Evolutionary conservation across 345 rosid genomes (phyloP).

Genomic region (Corchorus olitorius): DNA sequence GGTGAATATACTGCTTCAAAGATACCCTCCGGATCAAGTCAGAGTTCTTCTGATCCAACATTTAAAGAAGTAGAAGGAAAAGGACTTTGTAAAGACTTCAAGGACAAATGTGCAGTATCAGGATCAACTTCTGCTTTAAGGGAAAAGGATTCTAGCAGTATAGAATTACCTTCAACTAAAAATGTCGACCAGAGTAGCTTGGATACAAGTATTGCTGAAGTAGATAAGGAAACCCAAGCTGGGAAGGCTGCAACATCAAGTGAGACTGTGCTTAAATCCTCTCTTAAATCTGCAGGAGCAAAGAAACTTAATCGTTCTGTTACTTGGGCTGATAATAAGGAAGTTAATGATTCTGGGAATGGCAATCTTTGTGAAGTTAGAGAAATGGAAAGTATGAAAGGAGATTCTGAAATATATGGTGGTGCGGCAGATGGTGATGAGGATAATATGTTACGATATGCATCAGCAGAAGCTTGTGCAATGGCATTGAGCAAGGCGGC

Average conservation of each 20-base stretch:
- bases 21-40: conserved; percentile 34
- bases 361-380: conserved; percentile 57
- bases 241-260: conserved; percentile 34
- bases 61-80: conserved; percentile 34
- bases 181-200: conserved; percentile 31
- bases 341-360: conserved; percentile 31
- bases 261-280: conserved; percentile 51
- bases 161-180: conserved; percentile 38
- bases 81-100: conserved; percentile 22
- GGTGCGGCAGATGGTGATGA: conserved; percentile 33
- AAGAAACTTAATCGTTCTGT: conserved; percentile 59
- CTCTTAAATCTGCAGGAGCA: conserved; percentile 59
- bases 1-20: conserved; percentile 67
- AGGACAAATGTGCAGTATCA: conserved; percentile 16
- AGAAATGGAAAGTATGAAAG: conserved; percentile 38
- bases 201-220: conserved; percentile 17
- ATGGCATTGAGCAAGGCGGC: conserved; percentile 75
- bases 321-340: conserved; percentile 84
- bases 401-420: conserved; percentile 19
- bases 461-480: conserved; percentile 84
- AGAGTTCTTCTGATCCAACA: conserved; percentile 28
- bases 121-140: conserved; percentile 38
- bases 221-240: conserved; percentile 29
- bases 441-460: conserved; percentile 38
- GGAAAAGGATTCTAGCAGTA: conserved; percentile 26